These are phyloP conservation scores for Amaranthus cruentus DNA, from an alignment of 148 eudicot species.

Conservation along the genomic window DNA sequence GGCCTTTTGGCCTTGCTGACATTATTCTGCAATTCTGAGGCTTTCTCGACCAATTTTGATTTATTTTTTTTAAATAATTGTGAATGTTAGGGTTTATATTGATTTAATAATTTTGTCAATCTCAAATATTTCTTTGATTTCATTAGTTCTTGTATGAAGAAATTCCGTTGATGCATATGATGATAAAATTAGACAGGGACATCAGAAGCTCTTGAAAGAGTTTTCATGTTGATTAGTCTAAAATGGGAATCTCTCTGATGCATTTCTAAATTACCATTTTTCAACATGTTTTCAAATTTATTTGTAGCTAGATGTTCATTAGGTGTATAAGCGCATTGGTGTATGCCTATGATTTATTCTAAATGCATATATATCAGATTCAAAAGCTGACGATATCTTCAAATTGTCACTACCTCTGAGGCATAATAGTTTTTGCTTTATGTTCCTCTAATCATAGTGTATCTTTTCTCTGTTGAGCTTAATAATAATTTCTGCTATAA, in stretches of 20 bases:
- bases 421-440: not conserved
- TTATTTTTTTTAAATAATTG: not conserved
- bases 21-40: conserved; percentile 38
- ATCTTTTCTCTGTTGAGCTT: not conserved
- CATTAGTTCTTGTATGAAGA: not conserved
- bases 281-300: too few species aligned
- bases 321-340: not conserved
- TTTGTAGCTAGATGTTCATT: too few species aligned
- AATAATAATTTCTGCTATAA: too few species aligned
- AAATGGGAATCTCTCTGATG: conserved; percentile 40
- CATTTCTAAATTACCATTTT: not conserved
- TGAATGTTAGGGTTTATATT: not conserved
- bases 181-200: conserved; percentile 39
- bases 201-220: conserved; percentile 20
- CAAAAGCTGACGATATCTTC: conserved; percentile 7
- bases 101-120: not conserved
- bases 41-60: not conserved
- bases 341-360: conserved; percentile 16
- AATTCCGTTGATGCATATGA: conserved; percentile 13
- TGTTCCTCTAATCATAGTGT: not conserved
- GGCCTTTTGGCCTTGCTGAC: conserved; percentile 16
- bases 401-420: conserved; percentile 31
- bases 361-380: conserved; percentile 15
- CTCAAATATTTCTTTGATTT: conserved; percentile 24
- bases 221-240: conserved; percentile 27